Conservation (phyloP, 352 stramenopile species). For the Globisporangium nodosum region DNA sequence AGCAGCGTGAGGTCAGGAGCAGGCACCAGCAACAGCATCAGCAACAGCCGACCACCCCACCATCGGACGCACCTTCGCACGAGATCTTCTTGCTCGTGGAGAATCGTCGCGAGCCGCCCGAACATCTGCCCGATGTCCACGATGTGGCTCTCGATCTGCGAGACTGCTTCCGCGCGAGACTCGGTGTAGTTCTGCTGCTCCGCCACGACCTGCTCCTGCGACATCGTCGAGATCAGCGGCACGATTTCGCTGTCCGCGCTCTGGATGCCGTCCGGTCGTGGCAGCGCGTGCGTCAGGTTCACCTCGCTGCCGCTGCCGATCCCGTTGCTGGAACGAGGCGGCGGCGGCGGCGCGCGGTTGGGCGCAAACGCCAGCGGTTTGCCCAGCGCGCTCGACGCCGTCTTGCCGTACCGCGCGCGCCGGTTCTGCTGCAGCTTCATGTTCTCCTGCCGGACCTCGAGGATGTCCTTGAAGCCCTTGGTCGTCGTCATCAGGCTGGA, state of each 20-base stretch:
- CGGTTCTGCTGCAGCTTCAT: constrained; percentile 84
- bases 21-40: constrained; percentile 3
- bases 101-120: constrained; percentile 68
- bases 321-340: constrained; percentile 5
- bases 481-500: constrained; percentile 77
- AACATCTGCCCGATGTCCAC: constrained; percentile 85
- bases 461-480: constrained; percentile 79
- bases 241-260: constrained; percentile 46
- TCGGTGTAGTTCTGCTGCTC: constrained; percentile 79
- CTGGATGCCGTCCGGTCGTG: constrained; percentile 46
- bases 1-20: neutral
- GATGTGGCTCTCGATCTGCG: constrained; percentile 85
- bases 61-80: constrained; percentile 50
- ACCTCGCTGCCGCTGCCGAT: constrained; percentile 28
- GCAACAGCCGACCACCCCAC: neutral
- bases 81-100: constrained; percentile 78
- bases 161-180: constrained; percentile 64
- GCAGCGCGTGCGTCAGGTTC: constrained; percentile 46
- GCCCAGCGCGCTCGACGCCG: constrained; percentile 57
- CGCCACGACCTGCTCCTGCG: constrained; percentile 67
- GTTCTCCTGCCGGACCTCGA: constrained; percentile 83
- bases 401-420: constrained; percentile 71
- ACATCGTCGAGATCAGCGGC: constrained; percentile 69
- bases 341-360: constrained; percentile 23
- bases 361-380: constrained; percentile 59